Conservation (phyloP, 2,329 filamentous ascomycete species). For the Plectosphaerella sp. region DNA sequence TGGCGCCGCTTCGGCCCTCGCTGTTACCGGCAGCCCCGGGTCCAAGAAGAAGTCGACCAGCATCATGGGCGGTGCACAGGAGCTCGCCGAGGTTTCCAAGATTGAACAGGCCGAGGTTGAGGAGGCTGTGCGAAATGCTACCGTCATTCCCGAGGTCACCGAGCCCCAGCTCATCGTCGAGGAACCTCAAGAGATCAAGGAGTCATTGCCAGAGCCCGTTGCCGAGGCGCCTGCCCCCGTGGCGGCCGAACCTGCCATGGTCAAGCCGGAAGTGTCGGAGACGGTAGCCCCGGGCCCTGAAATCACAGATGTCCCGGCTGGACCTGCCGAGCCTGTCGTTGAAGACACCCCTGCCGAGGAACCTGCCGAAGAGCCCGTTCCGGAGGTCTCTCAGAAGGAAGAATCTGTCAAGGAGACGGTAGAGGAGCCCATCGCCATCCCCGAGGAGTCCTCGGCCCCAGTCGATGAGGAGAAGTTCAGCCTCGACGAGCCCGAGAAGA, state of each 20-base stretch:
- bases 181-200: constrained; percentile 10
- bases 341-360: no score
- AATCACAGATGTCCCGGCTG: constrained; percentile 5
- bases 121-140: background rate
- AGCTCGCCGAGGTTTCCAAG: background rate
- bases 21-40: constrained; percentile 5
- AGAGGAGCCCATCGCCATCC: no score
- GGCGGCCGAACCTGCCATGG: no score
- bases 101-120: background rate
- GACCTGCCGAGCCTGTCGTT: background rate
- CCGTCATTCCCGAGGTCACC: background rate
- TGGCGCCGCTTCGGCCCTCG: background rate
- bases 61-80: constrained; percentile 6
- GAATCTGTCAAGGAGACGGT: no score
- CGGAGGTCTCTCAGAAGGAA: no score
- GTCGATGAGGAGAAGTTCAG: no score
- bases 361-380: no score
- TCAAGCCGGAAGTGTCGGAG: no score
- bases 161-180: background rate
- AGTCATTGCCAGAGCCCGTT: constrained; percentile 1
- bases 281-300: background rate
- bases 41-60: constrained; percentile 4
- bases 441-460: no score
- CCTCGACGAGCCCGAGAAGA: no score
- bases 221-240: background rate